A percentile compares a stretch with the other conserved stretches of the same genome.
Conservation (phyloP, 2,329 filamentous ascomycete species). For the Alternaria novae-zelandiae region DNA sequence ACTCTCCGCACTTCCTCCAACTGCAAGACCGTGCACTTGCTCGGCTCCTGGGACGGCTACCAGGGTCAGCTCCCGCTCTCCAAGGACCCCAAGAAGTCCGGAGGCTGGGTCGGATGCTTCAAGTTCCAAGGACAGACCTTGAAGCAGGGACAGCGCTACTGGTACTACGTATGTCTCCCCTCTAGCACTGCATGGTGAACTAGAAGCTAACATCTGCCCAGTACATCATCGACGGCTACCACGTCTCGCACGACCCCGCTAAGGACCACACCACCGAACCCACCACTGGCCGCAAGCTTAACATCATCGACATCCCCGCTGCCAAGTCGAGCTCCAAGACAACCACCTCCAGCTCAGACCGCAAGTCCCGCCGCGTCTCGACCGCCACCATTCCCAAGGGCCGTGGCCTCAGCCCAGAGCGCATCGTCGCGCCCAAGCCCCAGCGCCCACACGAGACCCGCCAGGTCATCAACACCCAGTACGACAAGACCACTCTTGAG, state of each 20-base stretch:
- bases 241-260: conserved; percentile 94
- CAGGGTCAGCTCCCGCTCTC: conserved; percentile 90
- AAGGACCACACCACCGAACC: conserved; percentile 89
- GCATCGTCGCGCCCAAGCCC: conserved; percentile 91
- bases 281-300: conserved; percentile 94
- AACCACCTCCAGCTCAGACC: conserved; percentile 50
- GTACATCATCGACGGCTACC: conserved; percentile 99
- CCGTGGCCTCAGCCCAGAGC: conserved; percentile 83
- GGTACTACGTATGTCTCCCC: conserved; percentile 80
- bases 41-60: conserved; percentile 99
- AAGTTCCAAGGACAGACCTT: conserved; percentile 89
- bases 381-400: conserved; percentile 80
- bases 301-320: conserved; percentile 90
- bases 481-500: conserved; percentile 76
- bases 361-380: conserved; percentile 59
- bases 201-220: conserved; percentile 27
- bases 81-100: conserved; percentile 87
- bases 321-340: conserved; percentile 55
- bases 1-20: conserved; percentile 93
- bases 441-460: conserved; percentile 86
- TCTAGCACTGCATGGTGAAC: not conserved
- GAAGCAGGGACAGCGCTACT: conserved; percentile 90
- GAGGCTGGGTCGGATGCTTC: conserved; percentile 95
- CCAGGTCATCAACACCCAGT: conserved; percentile 83
- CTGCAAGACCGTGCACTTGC: conserved; percentile 96